Conservation (phyloP, 768 basidiomycete genomes). For the Mycena rebaudengoi region DNA sequence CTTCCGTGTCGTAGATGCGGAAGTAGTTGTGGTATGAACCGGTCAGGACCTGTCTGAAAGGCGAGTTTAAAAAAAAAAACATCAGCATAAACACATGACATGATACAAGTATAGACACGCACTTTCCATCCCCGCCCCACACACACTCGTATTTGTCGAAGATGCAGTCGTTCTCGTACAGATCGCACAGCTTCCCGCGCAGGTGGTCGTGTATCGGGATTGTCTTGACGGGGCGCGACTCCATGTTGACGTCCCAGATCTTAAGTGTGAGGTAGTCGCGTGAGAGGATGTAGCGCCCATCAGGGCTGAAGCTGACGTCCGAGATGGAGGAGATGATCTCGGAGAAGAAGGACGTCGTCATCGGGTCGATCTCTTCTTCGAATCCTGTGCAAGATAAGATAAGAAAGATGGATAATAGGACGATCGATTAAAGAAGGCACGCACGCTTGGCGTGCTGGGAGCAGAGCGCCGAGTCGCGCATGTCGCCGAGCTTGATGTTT, state of each 20-base stretch:
- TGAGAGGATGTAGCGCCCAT: conserved; percentile 95
- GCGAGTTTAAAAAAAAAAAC: neutral
- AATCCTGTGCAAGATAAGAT: conserved; percentile 68
- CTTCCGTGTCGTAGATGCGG: conserved; percentile 96
- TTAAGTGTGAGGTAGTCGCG: conserved; percentile 95
- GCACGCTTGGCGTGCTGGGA: conserved; percentile 94
- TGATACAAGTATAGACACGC: conserved; percentile 61
- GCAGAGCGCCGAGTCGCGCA: conserved; percentile 97
- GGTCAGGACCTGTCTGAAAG: conserved; percentile 85
- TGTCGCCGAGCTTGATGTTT: conserved; percentile 98
- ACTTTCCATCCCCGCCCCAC: conserved; percentile 97
- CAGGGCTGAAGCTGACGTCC: conserved; percentile 98
- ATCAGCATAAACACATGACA: neutral
- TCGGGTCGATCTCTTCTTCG: conserved; percentile 98
- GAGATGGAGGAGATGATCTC: conserved; percentile 99
- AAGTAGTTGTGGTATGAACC: conserved; percentile 99
- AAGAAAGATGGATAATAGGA: neutral
- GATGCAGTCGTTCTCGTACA: conserved; percentile 99
- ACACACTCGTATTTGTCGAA: conserved; percentile 99
- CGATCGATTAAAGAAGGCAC: conserved; percentile 42
- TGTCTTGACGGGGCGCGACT: conserved; percentile 92
- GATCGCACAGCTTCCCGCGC: conserved; percentile 95
- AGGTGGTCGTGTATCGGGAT: conserved; percentile 99
- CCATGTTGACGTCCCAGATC: conserved; percentile 99
- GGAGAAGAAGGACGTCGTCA: conserved; percentile 97